Conservation (phyloP, 192 early-diverging fungal species). For the Coemansia sp. region DNA sequence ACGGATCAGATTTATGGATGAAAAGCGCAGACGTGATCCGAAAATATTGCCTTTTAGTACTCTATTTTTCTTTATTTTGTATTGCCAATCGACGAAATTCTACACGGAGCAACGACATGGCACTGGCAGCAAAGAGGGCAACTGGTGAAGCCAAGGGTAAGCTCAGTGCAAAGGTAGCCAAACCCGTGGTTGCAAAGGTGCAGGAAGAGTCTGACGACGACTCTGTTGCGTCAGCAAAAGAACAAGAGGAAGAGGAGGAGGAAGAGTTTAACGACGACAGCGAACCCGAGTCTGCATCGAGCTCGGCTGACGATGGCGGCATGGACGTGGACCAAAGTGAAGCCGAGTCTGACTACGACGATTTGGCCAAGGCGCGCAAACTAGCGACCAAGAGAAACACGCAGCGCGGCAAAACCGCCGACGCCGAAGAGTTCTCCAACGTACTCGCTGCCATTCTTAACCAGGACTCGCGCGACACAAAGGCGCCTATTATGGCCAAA, state of each 20-base stretch:
- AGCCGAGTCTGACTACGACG: conserved; percentile 39
- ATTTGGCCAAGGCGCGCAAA: conserved; percentile 23
- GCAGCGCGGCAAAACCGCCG: conserved; percentile 26
- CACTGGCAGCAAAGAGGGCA: neutral
- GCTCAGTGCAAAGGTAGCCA: conserved; percentile 7
- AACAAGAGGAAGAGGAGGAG: neutral
- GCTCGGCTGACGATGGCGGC: conserved; percentile 5
- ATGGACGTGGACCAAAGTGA: conserved; percentile 17
- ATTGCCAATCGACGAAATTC: neutral
- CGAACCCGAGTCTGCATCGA: neutral
- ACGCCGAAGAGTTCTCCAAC: conserved; percentile 34
- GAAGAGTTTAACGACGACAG: conserved; percentile 6
- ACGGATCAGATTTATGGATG: neutral
- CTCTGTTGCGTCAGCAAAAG: neutral
- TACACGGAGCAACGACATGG: neutral
- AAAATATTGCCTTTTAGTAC: too few species aligned
- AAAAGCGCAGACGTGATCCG: too few species aligned
- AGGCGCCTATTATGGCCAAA: conserved; percentile 79
- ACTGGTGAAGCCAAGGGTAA: conserved; percentile 5
- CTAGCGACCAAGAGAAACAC: conserved; percentile 16
- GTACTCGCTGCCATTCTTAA: conserved; percentile 39
- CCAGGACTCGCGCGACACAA: conserved; percentile 10
- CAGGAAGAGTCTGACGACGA: conserved; percentile 3
- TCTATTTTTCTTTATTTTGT: neutral
- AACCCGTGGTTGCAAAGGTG: neutral